Evolutionary conservation across 2,329 filamentous ascomycete genomes (phyloP).

Genomic region (Nemania diffusa): DNA sequence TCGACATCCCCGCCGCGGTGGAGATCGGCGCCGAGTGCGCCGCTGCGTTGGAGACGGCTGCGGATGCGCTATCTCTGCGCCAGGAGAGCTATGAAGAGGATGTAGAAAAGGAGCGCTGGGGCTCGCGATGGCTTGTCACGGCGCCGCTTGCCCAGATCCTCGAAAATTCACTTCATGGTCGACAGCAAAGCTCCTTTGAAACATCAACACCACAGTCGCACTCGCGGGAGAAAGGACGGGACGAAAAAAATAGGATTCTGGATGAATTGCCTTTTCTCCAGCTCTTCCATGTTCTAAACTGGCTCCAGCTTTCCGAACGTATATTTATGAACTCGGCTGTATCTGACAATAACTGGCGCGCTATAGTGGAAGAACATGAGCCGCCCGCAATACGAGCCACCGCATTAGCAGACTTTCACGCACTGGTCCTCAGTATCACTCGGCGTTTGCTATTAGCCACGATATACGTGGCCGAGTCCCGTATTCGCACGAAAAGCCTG

Average conservation of each 20-base stretch:
- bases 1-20: slow-evolving; percentile 75
- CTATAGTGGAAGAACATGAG: slow-evolving; percentile 60
- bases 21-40: slow-evolving; percentile 77
- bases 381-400: slow-evolving; percentile 78
- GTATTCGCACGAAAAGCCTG: slow-evolving; percentile 64
- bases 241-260: not conserved
- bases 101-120: slow-evolving; percentile 69
- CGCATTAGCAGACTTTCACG: slow-evolving; percentile 79
- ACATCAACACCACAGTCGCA: not conserved
- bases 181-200: slow-evolving; percentile 12
- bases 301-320: slow-evolving; percentile 71
- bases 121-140: slow-evolving; percentile 73
- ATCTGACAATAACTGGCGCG: slow-evolving; percentile 74
- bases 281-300: slow-evolving; percentile 68
- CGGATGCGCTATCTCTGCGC: slow-evolving; percentile 70
- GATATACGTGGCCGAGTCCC: slow-evolving; percentile 75
- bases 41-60: slow-evolving; percentile 72
- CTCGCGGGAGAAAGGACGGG: not conserved
- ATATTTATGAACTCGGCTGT: slow-evolving; percentile 80
- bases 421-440: slow-evolving; percentile 73
- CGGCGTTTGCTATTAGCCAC: slow-evolving; percentile 75
- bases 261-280: slow-evolving; percentile 59
- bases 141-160: slow-evolving; percentile 48
- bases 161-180: slow-evolving; percentile 40
- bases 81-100: slow-evolving; percentile 72